Conservation (phyloP, 306 rosid species). For the Fragaria iinumae region DNA sequence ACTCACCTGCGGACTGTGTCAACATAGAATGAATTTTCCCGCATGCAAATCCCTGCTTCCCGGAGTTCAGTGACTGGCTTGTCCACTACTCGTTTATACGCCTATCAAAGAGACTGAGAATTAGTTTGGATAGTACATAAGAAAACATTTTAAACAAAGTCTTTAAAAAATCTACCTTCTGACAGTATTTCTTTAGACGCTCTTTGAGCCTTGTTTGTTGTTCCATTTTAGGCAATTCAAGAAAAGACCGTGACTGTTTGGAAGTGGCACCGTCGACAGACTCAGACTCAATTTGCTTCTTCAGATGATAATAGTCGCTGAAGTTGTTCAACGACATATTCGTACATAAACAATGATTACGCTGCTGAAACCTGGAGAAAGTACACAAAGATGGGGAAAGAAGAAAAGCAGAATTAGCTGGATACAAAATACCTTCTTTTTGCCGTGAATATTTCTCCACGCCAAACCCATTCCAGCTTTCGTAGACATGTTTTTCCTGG, state of each 20-base stretch:
- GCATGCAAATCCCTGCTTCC: conserved; percentile 98
- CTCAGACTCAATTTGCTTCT: conserved; percentile 95
- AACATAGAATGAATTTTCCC: conserved; percentile 95
- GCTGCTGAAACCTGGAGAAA: conserved; percentile 23
- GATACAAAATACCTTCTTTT: conserved; percentile 56
- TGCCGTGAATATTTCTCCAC: conserved; percentile 89
- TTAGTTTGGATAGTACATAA: conserved; percentile 36
- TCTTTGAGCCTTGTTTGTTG: conserved; percentile 83
- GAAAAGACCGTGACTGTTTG: conserved; percentile 68
- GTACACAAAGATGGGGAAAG: conserved; percentile 5
- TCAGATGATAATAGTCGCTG: conserved; percentile 92
- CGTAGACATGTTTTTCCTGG: conserved; percentile 96
- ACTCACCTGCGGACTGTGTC: conserved; percentile 97
- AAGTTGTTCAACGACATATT: conserved; percentile 26
- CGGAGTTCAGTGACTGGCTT: conserved; percentile 90
- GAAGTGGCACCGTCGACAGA: conserved; percentile 55
- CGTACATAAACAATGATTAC: conserved; percentile 31
- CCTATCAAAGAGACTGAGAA: conserved; percentile 49
- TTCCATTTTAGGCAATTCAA: conserved; percentile 86
- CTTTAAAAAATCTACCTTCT: conserved; percentile 58
- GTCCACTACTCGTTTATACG: conserved; percentile 87
- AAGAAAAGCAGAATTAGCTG: background rate
- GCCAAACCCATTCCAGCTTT: conserved; percentile 99
- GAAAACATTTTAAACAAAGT: conserved; percentile 20
- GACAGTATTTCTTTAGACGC: conserved; percentile 93